These are phyloP conservation scores for Sanghuangporus baumii DNA, from an alignment of 1,284 basidiomycete genomes.

Conservation along the genomic window DNA sequence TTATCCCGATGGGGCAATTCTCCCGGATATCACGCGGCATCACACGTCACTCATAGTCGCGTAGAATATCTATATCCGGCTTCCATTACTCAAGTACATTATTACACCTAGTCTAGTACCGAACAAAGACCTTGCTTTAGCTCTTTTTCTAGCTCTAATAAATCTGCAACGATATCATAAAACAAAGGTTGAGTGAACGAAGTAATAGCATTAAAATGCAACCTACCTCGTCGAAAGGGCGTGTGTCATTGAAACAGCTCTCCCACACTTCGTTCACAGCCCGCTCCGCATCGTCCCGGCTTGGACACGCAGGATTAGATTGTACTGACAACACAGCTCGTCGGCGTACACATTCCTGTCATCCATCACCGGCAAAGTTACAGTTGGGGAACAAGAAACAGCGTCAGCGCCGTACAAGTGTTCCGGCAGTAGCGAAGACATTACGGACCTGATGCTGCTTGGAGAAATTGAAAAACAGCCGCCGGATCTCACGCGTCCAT, in stretches of 20 bases:
- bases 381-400: conserved; percentile 1
- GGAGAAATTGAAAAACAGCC: conserved; percentile 73
- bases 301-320: conserved; percentile 78
- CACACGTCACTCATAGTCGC: background rate
- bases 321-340: conserved; percentile 81
- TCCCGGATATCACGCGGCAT: background rate
- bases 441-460: conserved; percentile 86
- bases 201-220: background rate
- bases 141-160: conserved; percentile 5
- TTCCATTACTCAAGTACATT: background rate
- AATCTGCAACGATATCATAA: conserved; percentile 7
- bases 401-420: background rate
- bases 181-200: background rate
- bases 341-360: conserved; percentile 82
- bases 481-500: conserved; percentile 74
- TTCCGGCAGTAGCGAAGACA: conserved; percentile 11
- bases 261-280: conserved; percentile 97
- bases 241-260: conserved; percentile 91
- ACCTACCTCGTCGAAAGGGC: conserved; percentile 93
- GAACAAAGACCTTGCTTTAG: background rate
- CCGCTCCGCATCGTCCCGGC: conserved; percentile 71
- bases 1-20: background rate
- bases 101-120: background rate
- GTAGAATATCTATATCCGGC: background rate
- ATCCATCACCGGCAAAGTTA: background rate